These are phyloP conservation scores for Malassezia pachydermatis DNA, from an alignment of 1,284 basidiomycete genomes.

Conservation along the genomic window DNA sequence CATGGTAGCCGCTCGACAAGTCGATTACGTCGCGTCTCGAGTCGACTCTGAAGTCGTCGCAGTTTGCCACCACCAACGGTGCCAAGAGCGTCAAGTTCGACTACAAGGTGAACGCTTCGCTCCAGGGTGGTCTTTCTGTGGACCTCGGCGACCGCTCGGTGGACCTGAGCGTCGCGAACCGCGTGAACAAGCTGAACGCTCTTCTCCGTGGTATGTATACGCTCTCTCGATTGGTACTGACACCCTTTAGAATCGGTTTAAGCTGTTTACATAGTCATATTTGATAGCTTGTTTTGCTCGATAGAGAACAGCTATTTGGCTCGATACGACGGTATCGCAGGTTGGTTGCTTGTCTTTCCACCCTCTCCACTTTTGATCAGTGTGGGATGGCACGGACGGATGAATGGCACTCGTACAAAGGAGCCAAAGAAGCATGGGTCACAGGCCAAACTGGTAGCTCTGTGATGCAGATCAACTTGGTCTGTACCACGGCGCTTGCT, in stretches of 20 bases:
- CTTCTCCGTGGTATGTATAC: constrained; percentile 52
- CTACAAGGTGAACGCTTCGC: constrained; percentile 43
- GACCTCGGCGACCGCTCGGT: constrained; percentile 98
- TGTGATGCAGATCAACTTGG: constrained; percentile 2
- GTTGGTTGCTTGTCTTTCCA: background rate
- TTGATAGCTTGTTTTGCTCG: too few relatives aligned
- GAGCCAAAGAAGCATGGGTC: constrained; percentile 13
- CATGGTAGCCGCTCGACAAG: constrained; percentile 38
- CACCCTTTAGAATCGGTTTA: constrained; percentile 21
- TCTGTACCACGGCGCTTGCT: background rate
- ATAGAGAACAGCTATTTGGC: too few relatives aligned
- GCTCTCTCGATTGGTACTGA: background rate
- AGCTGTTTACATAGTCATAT: too few relatives aligned
- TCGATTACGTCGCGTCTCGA: constrained; percentile 38
- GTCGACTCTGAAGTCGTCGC: constrained; percentile 38
- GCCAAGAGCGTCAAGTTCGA: constrained; percentile 44
- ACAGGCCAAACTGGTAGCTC: constrained; percentile 6
- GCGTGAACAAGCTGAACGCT: constrained; percentile 87
- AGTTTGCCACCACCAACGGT: constrained; percentile 33
- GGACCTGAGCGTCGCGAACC: constrained; percentile 82
- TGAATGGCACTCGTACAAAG: constrained; percentile 13
- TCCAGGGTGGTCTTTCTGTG: constrained; percentile 64
- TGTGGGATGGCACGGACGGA: background rate
- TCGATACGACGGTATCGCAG: too few relatives aligned
- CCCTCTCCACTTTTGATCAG: constrained; percentile 1